A percentile compares a stretch with the other conserved stretches of the same genome.
Evolutionary conservation across 805 yeast genomes (phyloP).

Genomic region (Tetrapisispora namnaoensis): DNA sequence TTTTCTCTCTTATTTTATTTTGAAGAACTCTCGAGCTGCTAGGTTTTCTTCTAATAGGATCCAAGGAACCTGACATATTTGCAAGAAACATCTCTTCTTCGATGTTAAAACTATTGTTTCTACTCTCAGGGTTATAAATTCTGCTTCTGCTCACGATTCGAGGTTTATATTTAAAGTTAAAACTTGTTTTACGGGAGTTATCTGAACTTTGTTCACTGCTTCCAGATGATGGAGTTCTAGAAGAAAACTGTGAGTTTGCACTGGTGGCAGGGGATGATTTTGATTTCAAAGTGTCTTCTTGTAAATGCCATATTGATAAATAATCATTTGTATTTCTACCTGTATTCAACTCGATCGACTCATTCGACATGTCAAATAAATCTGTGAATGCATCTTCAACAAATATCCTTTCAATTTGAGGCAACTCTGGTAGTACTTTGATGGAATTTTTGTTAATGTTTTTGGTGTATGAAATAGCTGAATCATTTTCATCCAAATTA

Average conservation of each 20-base stretch:
- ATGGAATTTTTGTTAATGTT: not conserved
- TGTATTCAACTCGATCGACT: conserved; percentile 14
- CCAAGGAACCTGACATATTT: conserved; percentile 7
- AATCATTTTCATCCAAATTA: not conserved
- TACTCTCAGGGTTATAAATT: conserved; percentile 5
- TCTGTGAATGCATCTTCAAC: conserved; percentile 21
- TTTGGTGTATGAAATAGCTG: not conserved
- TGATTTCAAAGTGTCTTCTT: conserved; percentile 13
- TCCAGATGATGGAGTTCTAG: conserved; percentile 12
- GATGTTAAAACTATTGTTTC: not conserved
- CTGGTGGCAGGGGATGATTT: conserved; percentile 17
- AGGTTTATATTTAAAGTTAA: conserved; percentile 22
- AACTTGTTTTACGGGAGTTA: not conserved
- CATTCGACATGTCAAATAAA: conserved; percentile 19
- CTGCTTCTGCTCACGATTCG: conserved; percentile 9
- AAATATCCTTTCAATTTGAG: conserved; percentile 13
- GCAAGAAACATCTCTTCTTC: not conserved
- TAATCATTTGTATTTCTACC: conserved; percentile 16
- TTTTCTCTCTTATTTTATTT: conserved; percentile 6
- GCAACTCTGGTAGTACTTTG: conserved; percentile 10
- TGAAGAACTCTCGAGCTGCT: conserved; percentile 14
- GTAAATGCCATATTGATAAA: conserved; percentile 27
- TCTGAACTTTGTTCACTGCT: conserved; percentile 7
- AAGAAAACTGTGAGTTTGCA: conserved; percentile 21
- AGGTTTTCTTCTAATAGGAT: conserved; percentile 19